Conservation (phyloP, 495 filamentous ascomycete genomes). For the Hypoxylon fuscum region DNA sequence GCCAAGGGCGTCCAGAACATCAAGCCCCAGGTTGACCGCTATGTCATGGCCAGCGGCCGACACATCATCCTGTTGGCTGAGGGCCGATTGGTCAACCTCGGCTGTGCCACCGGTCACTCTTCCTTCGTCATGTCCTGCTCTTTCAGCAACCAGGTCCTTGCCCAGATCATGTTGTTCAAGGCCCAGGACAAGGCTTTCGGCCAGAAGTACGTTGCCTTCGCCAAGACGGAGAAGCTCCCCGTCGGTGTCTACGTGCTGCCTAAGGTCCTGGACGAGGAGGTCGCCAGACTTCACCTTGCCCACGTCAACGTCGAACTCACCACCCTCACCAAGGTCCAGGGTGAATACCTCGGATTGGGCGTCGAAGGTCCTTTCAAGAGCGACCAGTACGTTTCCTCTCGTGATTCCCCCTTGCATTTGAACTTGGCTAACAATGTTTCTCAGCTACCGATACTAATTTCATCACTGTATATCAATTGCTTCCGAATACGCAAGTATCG, state of each 20-base stretch:
- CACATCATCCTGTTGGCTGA: slow-evolving; percentile 98
- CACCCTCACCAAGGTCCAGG: slow-evolving; percentile 82
- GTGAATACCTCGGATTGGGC: slow-evolving; percentile 89
- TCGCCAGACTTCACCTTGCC: slow-evolving; percentile 88
- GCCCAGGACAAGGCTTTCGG: slow-evolving; percentile 85
- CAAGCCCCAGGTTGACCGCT: slow-evolving; percentile 99
- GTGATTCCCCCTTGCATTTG: neutral
- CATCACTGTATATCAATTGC: slow-evolving; percentile 37
- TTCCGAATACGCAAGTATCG: slow-evolving; percentile 38
- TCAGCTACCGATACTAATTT: slow-evolving; percentile 68
- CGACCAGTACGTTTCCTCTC: slow-evolving; percentile 66
- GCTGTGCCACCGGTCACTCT: slow-evolving; percentile 98
- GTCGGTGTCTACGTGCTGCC: slow-evolving; percentile 96
- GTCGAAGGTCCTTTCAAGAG: slow-evolving; percentile 93
- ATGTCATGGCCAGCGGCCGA: slow-evolving; percentile 89
- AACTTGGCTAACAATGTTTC: slow-evolving; percentile 43
- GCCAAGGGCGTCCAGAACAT: slow-evolving; percentile 91
- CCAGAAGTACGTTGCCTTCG: slow-evolving; percentile 95
- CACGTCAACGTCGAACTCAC: slow-evolving; percentile 97
- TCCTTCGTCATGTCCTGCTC: slow-evolving; percentile 99
- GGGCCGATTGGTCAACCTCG: slow-evolving; percentile 98
- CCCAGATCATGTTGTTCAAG: slow-evolving; percentile 98
- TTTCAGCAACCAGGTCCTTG: slow-evolving; percentile 99
- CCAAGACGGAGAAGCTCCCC: slow-evolving; percentile 84
- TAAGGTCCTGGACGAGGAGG: slow-evolving; percentile 98